These are phyloP conservation scores for Aleurites moluccanus DNA, from an alignment of 441 rosid species.

Conservation along the genomic window DNA sequence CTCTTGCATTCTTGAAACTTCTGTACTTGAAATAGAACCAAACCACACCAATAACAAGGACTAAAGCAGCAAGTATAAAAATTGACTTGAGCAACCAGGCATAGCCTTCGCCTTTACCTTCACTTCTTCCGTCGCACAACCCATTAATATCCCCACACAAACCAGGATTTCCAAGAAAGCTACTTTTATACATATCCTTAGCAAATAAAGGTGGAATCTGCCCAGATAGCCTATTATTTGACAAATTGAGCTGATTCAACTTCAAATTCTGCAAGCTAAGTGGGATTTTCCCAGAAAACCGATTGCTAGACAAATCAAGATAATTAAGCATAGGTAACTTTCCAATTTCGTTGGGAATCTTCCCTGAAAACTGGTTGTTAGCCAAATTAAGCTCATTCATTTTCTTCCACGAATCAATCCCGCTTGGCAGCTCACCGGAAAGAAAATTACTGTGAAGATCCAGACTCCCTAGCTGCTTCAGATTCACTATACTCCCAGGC, in stretches of 20 bases:
- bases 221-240: slow-evolving; percentile 67
- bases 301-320: slow-evolving; percentile 80
- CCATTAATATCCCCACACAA: slow-evolving; percentile 75
- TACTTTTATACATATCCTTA: slow-evolving; percentile 53
- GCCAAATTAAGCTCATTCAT: slow-evolving; percentile 82
- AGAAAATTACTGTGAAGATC: slow-evolving; percentile 70
- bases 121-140: slow-evolving; percentile 49
- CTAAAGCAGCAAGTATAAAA: slow-evolving; percentile 63
- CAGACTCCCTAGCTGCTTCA: slow-evolving; percentile 57
- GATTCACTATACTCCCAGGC: slow-evolving; percentile 61
- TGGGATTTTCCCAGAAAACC: slow-evolving; percentile 67
- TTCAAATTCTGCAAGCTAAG: slow-evolving; percentile 69
- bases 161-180: slow-evolving; percentile 81
- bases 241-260: slow-evolving; percentile 82
- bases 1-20: slow-evolving; percentile 58
- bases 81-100: slow-evolving; percentile 73
- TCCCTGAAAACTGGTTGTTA: slow-evolving; percentile 55
- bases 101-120: slow-evolving; percentile 52
- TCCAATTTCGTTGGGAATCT: slow-evolving; percentile 66
- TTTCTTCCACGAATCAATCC: slow-evolving; percentile 69
- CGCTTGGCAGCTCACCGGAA: slow-evolving; percentile 64
- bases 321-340: slow-evolving; percentile 74
- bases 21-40: slow-evolving; percentile 85
- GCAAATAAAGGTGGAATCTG: slow-evolving; percentile 64
- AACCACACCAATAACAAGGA: slow-evolving; percentile 62